phyloP scores from a whole-genome alignment of 345 rosid genomes.

The Laguncularia racemosa region DNA sequence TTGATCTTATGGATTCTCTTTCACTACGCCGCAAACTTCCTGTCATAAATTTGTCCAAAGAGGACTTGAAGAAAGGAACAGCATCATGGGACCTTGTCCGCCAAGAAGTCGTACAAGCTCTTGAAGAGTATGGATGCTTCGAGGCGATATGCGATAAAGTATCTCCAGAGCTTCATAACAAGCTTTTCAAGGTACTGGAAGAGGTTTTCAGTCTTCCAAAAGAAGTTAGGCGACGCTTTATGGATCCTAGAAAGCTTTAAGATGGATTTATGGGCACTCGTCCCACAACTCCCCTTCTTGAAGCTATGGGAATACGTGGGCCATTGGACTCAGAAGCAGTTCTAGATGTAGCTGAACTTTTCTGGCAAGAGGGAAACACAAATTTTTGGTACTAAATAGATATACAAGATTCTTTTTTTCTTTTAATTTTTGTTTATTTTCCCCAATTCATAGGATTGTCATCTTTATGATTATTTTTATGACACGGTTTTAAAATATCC shows the following conservation, averaged over 20 bases:
- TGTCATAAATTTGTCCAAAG: neutral
- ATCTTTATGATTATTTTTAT: too few relatives aligned
- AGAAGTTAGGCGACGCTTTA: constrained; percentile 1
- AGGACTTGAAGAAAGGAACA: constrained; percentile 1
- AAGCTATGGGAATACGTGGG: constrained; percentile 1
- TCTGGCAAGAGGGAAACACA: constrained; percentile 4
- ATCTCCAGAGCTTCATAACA: neutral
- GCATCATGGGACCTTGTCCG: neutral
- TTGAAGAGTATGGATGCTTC: neutral
- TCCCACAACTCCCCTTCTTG: neutral
- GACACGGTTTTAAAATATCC: too few relatives aligned
- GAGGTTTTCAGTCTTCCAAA: constrained; percentile 3
- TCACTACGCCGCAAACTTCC: too few relatives aligned
- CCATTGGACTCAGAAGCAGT: neutral
- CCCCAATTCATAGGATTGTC: too few relatives aligned
- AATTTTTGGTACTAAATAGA: constrained; percentile 3
- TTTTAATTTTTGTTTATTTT: too few relatives aligned
- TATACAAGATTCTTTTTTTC: too few relatives aligned
- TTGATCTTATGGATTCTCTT: too few relatives aligned
- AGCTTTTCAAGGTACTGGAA: neutral
- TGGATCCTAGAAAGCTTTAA: neutral
- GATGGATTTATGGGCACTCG: neutral
- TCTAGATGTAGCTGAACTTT: neutral
- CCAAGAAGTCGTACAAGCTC: neutral
- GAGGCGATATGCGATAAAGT: neutral